phyloP scores from a whole-genome alignment of 1,284 basidiomycete genomes.

The Malassezia dermatis region DNA sequence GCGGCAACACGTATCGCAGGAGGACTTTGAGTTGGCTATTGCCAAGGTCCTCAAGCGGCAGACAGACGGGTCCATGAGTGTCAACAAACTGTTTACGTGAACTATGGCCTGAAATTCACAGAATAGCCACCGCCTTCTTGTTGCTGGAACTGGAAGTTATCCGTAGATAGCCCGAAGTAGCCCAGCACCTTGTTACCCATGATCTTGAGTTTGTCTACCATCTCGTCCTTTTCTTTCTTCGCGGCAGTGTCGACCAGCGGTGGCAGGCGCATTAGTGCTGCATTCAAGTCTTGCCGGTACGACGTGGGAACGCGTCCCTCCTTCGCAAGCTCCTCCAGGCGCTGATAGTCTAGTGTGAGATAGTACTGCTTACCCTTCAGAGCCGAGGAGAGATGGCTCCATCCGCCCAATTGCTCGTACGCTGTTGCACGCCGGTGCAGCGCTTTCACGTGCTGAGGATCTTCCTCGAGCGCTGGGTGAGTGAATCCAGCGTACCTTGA shows the following conservation, averaged over 20 bases:
- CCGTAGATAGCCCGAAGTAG: conserved; percentile 48
- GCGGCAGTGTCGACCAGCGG: background rate
- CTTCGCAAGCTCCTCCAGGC: conserved; percentile 4
- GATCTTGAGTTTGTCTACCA: conserved; percentile 83
- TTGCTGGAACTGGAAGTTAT: conserved; percentile 78
- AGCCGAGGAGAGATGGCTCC: conserved; percentile 67
- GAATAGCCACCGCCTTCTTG: conserved; percentile 73
- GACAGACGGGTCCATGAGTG: conserved; percentile 44
- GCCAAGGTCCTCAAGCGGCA: conserved; percentile 62
- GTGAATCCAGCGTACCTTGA: conserved; percentile 42
- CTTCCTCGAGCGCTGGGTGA: conserved; percentile 58
- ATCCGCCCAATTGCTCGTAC: conserved; percentile 67
- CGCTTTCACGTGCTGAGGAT: conserved; percentile 72
- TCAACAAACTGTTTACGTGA: conserved; percentile 50
- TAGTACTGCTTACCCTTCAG: conserved; percentile 52
- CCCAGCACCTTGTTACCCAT: conserved; percentile 75
- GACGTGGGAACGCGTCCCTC: conserved; percentile 4
- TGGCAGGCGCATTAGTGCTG: background rate
- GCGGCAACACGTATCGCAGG: conserved; percentile 86
- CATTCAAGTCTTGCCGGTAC: conserved; percentile 5
- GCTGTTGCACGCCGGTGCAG: conserved; percentile 77
- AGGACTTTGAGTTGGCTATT: conserved; percentile 96
- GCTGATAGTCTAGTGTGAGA: conserved; percentile 5
- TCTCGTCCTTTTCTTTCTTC: conserved; percentile 67
- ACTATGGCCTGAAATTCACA: conserved; percentile 59